These are phyloP conservation scores for Pichia pseudocactophila DNA, from an alignment of 805 yeast genomes.

Conservation along the genomic window DNA sequence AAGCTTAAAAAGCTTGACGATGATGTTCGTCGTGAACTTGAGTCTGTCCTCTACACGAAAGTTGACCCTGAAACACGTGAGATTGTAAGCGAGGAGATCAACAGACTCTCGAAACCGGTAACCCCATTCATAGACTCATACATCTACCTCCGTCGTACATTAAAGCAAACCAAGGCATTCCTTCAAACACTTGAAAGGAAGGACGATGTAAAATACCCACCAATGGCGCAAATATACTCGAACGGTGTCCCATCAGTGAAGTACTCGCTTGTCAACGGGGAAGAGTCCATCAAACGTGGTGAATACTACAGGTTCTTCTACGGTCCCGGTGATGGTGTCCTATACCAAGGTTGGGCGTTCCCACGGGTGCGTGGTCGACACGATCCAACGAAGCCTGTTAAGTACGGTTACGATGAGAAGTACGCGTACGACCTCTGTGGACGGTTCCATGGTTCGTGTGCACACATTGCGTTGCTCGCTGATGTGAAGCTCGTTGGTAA, in stretches of 20 bases:
- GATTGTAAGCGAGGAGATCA: conserved; percentile 7
- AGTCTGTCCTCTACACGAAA: conserved; percentile 4
- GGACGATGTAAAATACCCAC: conserved; percentile 54
- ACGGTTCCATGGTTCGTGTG: conserved; percentile 52
- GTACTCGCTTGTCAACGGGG: conserved; percentile 59
- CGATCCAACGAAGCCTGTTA: conserved; percentile 3
- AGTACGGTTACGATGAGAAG: conserved; percentile 14
- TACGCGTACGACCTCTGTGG: conserved; percentile 68
- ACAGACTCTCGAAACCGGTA: conserved; percentile 10
- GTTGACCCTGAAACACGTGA: conserved; percentile 4
- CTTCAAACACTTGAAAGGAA: conserved; percentile 47
- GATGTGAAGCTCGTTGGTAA: conserved; percentile 65
- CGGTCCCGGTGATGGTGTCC: conserved; percentile 93
- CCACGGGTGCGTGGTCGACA: conserved; percentile 39
- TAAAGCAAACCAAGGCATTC: conserved; percentile 51
- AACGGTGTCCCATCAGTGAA: conserved; percentile 77
- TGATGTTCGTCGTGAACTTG: conserved; percentile 1
- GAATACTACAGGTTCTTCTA: conserved; percentile 68
- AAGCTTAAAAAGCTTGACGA: background rate
- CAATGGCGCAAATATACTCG: conserved; percentile 75
- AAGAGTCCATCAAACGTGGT: conserved; percentile 59
- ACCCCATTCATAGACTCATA: conserved; percentile 20
- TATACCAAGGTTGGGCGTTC: conserved; percentile 71
- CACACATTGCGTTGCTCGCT: conserved; percentile 74
- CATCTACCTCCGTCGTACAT: conserved; percentile 52